phyloP scores from a whole-genome alignment of 2,329 filamentous ascomycete genomes.

The Cladosporium sp. region DNA sequence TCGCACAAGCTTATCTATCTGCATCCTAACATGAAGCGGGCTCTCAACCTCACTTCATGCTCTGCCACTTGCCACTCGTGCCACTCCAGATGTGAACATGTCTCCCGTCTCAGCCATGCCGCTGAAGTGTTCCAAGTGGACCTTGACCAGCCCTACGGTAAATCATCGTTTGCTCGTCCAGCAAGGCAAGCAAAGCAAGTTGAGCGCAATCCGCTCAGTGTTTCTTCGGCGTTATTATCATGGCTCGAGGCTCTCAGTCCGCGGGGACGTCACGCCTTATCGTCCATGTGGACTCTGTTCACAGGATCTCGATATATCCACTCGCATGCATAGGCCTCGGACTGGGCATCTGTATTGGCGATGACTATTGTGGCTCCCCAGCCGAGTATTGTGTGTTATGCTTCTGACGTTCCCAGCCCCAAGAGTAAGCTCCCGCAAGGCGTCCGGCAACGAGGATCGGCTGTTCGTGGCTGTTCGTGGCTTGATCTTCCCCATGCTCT shows the following conservation, averaged over 20 bases:
- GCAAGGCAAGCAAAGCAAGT: background rate
- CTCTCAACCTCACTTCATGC: background rate
- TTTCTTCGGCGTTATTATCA: background rate
- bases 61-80: background rate
- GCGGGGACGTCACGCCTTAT: background rate
- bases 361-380: background rate
- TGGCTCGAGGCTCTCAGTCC: background rate
- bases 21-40: background rate
- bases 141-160: background rate
- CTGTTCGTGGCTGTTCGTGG: background rate
- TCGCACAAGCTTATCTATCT: constrained; percentile 1
- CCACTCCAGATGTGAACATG: background rate
- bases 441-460: constrained; percentile 1
- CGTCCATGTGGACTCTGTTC: background rate
- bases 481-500: background rate
- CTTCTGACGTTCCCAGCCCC: no score
- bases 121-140: background rate
- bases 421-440: background rate
- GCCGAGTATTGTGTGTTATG: no score
- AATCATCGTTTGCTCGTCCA: background rate
- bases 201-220: background rate
- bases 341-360: background rate
- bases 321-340: background rate
- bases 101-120: background rate
- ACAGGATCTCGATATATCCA: constrained; percentile 3